Percentiles rank a stretch among this genome's conserved stretches.
phyloP scores from a whole-genome alignment of 495 filamentous ascomycete genomes.

The Annulohypoxylon nitens region DNA sequence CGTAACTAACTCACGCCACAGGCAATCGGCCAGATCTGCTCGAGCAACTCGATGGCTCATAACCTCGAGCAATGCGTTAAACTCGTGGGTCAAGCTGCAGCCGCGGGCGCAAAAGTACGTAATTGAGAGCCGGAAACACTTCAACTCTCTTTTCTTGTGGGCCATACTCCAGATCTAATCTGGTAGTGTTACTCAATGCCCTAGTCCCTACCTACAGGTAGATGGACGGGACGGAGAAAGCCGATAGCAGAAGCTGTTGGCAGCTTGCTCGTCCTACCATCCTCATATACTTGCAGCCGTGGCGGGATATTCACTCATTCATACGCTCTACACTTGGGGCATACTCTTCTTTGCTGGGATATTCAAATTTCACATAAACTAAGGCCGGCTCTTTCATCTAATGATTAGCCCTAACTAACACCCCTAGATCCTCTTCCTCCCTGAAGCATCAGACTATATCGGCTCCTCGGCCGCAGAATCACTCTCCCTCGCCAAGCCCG shows the following conservation, averaged over 20 bases:
- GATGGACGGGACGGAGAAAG: not conserved
- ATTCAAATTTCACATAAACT: too few species aligned
- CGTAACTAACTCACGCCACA: slow-evolving; percentile 48
- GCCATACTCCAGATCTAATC: not conserved
- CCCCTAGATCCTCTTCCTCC: slow-evolving; percentile 84
- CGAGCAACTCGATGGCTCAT: slow-evolving; percentile 79
- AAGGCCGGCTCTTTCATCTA: not conserved
- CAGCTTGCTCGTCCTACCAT: not conserved
- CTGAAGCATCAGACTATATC: slow-evolving; percentile 93
- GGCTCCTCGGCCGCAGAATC: slow-evolving; percentile 73
- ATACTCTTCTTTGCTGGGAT: too few species aligned
- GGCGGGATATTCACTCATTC: too few species aligned
- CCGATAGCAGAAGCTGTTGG: not conserved
- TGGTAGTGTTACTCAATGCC: not conserved
- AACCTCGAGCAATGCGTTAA: slow-evolving; percentile 82
- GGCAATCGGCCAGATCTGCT: slow-evolving; percentile 91
- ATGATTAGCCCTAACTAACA: not conserved
- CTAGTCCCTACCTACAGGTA: not conserved
- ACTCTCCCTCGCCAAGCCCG: slow-evolving; percentile 72
- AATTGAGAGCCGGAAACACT: not conserved
- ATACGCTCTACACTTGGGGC: too few species aligned
- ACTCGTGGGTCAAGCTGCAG: slow-evolving; percentile 78
- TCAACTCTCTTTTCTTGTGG: not conserved
- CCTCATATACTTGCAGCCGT: not conserved
- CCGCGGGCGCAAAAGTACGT: slow-evolving; percentile 80